These are phyloP conservation scores for Lentinula sp. DNA, from an alignment of 768 basidiomycete species.

Conservation along the genomic window DNA sequence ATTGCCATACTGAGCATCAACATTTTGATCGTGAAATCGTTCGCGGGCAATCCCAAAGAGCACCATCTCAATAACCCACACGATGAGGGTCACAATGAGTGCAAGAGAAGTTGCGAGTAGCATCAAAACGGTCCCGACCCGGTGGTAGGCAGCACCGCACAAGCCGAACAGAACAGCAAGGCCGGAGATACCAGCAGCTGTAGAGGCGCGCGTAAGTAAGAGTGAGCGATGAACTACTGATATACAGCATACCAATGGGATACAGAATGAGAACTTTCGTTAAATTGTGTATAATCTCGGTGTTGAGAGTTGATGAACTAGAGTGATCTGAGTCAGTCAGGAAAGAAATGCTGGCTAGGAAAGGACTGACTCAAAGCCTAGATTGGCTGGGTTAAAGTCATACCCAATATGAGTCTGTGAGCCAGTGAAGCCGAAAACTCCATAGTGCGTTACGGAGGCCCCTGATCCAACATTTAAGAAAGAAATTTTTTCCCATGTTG, in stretches of 20 bases:
- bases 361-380: constrained; percentile 35
- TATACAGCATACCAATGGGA: constrained; percentile 54
- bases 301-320: constrained; percentile 42
- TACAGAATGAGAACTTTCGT: constrained; percentile 73
- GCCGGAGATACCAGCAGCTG: constrained; percentile 61
- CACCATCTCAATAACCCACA: constrained; percentile 73
- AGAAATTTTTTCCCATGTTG: constrained; percentile 67
- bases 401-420: constrained; percentile 55
- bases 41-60: constrained; percentile 69
- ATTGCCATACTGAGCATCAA: constrained; percentile 60
- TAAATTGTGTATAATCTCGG: constrained; percentile 55
- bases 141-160: constrained; percentile 57
- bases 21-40: constrained; percentile 43
- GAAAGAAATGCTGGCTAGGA: background rate
- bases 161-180: constrained; percentile 64
- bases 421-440: constrained; percentile 75
- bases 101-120: constrained; percentile 61
- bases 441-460: constrained; percentile 44
- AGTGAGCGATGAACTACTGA: constrained; percentile 1
- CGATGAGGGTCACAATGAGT: constrained; percentile 58
- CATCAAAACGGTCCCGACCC: constrained; percentile 75
- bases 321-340: background rate
- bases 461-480: constrained; percentile 53
- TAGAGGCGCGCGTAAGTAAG: constrained; percentile 1
- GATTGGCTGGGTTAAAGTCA: constrained; percentile 21